phyloP scores from a whole-genome alignment of 139 green algal species.

The Ostreobium quekettii region DNA sequence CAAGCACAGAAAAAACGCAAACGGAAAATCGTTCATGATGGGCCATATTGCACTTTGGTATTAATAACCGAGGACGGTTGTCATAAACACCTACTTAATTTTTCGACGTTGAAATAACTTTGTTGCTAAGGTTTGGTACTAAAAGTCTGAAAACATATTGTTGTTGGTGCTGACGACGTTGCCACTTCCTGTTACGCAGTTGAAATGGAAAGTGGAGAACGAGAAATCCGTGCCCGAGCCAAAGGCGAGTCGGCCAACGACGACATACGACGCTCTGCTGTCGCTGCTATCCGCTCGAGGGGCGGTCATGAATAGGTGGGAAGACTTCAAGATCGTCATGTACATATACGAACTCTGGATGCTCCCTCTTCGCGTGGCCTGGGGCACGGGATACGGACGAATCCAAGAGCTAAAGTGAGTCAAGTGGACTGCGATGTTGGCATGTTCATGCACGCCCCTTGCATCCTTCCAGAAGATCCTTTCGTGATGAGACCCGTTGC shows the following conservation, averaged over 20 bases:
- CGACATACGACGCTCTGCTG: not conserved
- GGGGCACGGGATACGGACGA: constrained; percentile 16
- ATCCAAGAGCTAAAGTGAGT: not conserved
- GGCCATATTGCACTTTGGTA: too few relatives aligned
- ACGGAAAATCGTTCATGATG: too few relatives aligned
- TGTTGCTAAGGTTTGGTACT: too few relatives aligned
- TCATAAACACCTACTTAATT: too few relatives aligned
- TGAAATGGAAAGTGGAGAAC: not conserved
- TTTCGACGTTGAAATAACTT: too few relatives aligned
- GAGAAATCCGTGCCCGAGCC: not conserved
- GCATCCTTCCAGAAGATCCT: not conserved
- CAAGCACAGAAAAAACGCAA: too few relatives aligned
- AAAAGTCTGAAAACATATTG: not conserved
- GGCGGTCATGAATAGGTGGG: constrained; percentile 15
- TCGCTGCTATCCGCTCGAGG: too few relatives aligned
- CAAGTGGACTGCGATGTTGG: too few relatives aligned
- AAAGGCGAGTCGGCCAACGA: not conserved
- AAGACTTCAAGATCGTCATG: constrained; percentile 18
- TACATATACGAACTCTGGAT: constrained; percentile 24
- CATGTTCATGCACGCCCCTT: too few relatives aligned
- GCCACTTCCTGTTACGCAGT: not conserved
- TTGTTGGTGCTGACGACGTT: not conserved
- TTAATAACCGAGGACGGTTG: too few relatives aligned
- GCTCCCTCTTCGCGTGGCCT: constrained; percentile 15
- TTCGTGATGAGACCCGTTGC: not conserved